Conservation (phyloP, 108 stramenopile genomes). For the Nitzschia sp. region DNA sequence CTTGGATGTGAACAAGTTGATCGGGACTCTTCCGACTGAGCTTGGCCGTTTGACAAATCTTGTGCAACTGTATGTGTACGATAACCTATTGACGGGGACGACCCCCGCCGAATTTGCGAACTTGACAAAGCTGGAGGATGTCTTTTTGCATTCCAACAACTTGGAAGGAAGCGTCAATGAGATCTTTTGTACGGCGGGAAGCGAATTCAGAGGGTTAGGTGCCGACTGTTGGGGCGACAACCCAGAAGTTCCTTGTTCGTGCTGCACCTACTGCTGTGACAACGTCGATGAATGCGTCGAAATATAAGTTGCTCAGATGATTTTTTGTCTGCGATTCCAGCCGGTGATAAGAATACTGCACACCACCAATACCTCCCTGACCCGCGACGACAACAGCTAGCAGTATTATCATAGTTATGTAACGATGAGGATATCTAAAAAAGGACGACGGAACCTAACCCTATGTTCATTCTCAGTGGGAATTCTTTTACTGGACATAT, state of each 20-base stretch:
- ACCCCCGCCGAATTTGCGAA: constrained; percentile 31
- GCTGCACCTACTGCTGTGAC: background rate
- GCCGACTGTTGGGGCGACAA: background rate
- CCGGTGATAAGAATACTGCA: too few relatives aligned
- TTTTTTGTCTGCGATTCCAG: too few relatives aligned
- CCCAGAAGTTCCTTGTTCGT: background rate
- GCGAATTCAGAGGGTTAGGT: background rate
- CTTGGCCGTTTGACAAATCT: constrained; percentile 16
- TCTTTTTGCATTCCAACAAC: constrained; percentile 2
- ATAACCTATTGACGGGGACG: constrained; percentile 24
- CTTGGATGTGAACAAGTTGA: constrained; percentile 1
- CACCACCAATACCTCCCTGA: too few relatives aligned
- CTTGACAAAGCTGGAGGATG: constrained; percentile 4
- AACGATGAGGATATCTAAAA: too few relatives aligned
- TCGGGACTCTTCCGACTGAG: constrained; percentile 9
- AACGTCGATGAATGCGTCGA: too few relatives aligned
- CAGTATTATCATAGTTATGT: too few relatives aligned
- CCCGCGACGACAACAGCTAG: too few relatives aligned
- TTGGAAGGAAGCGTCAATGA: background rate
- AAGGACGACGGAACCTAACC: too few relatives aligned
- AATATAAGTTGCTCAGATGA: too few relatives aligned
- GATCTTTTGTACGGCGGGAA: constrained; percentile 4
- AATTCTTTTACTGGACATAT: too few relatives aligned
- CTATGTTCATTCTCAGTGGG: too few relatives aligned
- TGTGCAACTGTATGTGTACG: constrained; percentile 16